These are phyloP conservation scores for Triadica sebifera DNA, from an alignment of 345 rosid genomes.

Conservation along the genomic window DNA sequence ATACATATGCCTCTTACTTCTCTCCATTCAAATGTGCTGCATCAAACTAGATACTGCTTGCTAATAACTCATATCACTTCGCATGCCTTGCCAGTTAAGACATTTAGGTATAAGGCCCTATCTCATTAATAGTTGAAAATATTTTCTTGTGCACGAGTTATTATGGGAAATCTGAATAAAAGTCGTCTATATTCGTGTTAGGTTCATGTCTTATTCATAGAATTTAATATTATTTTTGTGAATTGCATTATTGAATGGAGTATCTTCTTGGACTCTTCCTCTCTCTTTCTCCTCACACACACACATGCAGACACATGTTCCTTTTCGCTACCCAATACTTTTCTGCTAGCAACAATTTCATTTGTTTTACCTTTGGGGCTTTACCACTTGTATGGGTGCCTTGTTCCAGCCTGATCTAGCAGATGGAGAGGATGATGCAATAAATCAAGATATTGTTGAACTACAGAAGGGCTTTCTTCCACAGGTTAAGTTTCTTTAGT, in stretches of 20 bases:
- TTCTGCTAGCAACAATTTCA: background rate
- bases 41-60: constrained; percentile 4
- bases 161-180: background rate
- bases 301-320: background rate
- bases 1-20: background rate
- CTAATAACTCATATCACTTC: background rate
- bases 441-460: constrained; percentile 40
- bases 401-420: constrained; percentile 55
- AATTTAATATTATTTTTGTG: background rate
- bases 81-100: background rate
- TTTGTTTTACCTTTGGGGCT: background rate
- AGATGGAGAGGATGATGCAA: constrained; percentile 50
- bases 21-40: background rate
- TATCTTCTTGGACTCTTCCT: background rate
- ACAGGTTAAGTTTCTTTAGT: constrained; percentile 34
- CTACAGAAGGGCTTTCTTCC: constrained; percentile 37
- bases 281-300: background rate
- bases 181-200: background rate
- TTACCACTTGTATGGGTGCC: constrained; percentile 13
- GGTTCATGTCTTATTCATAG: background rate
- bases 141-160: background rate
- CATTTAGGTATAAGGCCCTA: background rate
- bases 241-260: background rate
- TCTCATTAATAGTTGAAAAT: background rate
- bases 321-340: background rate